Evolutionary conservation across 257 asterid genomes (phyloP).

Genomic region (Anisodus acutangulus): DNA sequence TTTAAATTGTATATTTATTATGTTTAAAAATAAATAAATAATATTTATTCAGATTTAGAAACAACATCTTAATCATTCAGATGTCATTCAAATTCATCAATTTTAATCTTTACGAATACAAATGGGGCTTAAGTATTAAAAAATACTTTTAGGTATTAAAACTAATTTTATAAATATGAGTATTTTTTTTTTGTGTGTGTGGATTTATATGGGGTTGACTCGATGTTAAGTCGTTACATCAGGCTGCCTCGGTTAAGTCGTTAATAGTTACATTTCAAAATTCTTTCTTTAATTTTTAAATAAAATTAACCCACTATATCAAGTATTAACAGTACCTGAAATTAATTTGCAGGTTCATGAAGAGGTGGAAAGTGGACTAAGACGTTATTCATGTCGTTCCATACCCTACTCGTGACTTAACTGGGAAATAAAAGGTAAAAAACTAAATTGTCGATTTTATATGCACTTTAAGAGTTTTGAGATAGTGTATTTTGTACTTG

Average conservation of each 20-base stretch:
- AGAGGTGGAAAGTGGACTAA: slow-evolving; percentile 64
- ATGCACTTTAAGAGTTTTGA: background rate
- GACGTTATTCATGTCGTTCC: slow-evolving; percentile 37
- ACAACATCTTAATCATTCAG: no score
- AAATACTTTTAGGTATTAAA: no score
- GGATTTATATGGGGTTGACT: slow-evolving; percentile 32
- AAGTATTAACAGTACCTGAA: background rate
- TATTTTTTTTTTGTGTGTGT: no score
- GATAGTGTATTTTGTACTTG: background rate
- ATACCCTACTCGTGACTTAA: slow-evolving; percentile 34
- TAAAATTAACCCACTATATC: background rate
- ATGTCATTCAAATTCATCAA: no score
- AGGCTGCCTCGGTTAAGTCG: background rate
- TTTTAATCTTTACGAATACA: no score
- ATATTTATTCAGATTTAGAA: no score
- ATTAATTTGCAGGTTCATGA: slow-evolving; percentile 56
- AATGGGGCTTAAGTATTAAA: no score
- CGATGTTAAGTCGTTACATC: slow-evolving; percentile 53
- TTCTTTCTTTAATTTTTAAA: no score
- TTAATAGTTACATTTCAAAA: no score
- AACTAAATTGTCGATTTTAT: background rate
- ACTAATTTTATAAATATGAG: no score
- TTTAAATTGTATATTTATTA: no score
- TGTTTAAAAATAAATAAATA: no score
- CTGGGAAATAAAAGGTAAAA: slow-evolving; percentile 41